A percentile compares a stretch with the other conserved stretches of the same genome.
These are phyloP conservation scores for Xanthoconium stramineum DNA, from an alignment of 768 basidiomycete genomes.

Conservation along the genomic window DNA sequence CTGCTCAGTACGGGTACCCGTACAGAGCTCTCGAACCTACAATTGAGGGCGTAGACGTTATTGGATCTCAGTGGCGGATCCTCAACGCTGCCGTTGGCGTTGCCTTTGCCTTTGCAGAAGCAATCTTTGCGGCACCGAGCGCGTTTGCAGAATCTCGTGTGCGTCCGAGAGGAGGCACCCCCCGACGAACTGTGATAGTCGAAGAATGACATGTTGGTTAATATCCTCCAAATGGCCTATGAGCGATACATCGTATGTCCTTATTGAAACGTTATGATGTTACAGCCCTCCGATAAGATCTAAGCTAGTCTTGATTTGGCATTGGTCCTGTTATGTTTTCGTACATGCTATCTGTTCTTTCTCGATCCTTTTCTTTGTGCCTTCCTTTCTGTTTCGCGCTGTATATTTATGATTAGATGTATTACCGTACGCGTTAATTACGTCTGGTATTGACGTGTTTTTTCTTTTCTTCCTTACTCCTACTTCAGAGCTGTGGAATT, in stretches of 20 bases:
- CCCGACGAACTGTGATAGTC: conserved; percentile 17
- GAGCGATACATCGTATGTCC: neutral
- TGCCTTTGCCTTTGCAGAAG: conserved; percentile 69
- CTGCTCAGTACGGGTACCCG: conserved; percentile 57
- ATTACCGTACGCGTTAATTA: conserved; percentile 13
- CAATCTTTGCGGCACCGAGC: conserved; percentile 47
- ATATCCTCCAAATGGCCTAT: neutral
- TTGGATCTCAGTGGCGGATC: conserved; percentile 55
- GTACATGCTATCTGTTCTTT: conserved; percentile 19
- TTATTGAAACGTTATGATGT: neutral
- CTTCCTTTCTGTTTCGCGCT: conserved; percentile 2
- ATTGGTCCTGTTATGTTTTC: neutral
- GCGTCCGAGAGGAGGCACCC: conserved; percentile 21
- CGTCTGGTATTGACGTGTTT: neutral
- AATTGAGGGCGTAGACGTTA: conserved; percentile 45
- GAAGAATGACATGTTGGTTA: conserved; percentile 19
- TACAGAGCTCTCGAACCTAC: conserved; percentile 29
- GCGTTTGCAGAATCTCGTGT: conserved; percentile 32
- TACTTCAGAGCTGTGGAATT: neutral
- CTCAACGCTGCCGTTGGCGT: conserved; percentile 52
- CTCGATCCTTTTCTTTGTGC: neutral
- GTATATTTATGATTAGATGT: conserved; percentile 21
- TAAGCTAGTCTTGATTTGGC: conserved; percentile 8
- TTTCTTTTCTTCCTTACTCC: neutral
- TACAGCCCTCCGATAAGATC: neutral